These are phyloP conservation scores for Cercospora citrullina DNA, from an alignment of 2,329 filamentous ascomycete genomes.

Conservation along the genomic window DNA sequence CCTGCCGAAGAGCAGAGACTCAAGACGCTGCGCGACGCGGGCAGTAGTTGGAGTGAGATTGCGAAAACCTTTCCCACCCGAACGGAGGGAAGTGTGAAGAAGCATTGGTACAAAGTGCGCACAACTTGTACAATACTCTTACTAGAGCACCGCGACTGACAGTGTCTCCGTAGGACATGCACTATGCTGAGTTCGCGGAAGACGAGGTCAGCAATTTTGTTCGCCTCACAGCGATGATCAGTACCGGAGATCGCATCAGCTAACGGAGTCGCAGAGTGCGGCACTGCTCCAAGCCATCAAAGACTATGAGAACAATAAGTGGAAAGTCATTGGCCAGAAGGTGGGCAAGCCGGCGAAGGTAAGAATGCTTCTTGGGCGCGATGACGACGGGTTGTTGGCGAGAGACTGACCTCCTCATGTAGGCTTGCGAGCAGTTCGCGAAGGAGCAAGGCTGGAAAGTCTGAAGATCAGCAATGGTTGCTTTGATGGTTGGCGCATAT, in stretches of 20 bases:
- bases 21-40: constrained; percentile 90
- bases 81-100: constrained; percentile 97
- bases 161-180: constrained; percentile 75
- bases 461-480: constrained; percentile 19
- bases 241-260: constrained; percentile 20
- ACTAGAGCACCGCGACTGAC: constrained; percentile 3
- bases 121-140: not conserved
- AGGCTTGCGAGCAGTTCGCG: constrained; percentile 89
- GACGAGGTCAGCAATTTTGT: constrained; percentile 72
- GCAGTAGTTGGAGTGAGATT: constrained; percentile 96
- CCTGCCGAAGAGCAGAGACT: constrained; percentile 88
- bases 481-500: constrained; percentile 15
- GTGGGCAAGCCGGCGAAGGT: constrained; percentile 98
- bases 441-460: constrained; percentile 69
- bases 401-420: constrained; percentile 12
- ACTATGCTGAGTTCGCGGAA: constrained; percentile 97
- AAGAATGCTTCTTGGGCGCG: constrained; percentile 29
- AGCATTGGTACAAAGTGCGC: constrained; percentile 96
- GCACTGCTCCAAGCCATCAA: constrained; percentile 91
- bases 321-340: constrained; percentile 95
- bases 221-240: constrained; percentile 39
- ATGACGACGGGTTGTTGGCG: not conserved
- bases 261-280: constrained; percentile 59
- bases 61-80: constrained; percentile 94
- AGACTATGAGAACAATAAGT: constrained; percentile 98